phyloP scores from a whole-genome alignment of 176 grass and related monocot species.

The Triticum urartu region DNA sequence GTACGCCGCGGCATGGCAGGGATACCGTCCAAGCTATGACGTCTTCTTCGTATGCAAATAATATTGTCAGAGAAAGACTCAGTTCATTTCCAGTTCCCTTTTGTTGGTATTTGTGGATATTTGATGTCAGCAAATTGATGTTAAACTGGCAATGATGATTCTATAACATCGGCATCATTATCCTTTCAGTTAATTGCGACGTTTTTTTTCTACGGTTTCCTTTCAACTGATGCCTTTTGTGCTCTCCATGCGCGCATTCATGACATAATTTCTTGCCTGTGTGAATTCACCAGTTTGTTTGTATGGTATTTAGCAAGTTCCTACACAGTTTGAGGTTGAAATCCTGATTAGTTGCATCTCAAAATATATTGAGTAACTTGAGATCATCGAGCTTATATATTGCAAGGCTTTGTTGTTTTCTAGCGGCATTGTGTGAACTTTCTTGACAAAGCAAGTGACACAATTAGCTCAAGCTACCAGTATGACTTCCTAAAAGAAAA shows the following conservation, averaged over 20 bases:
- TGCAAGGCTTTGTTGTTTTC: neutral
- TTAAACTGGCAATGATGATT: conserved; percentile 10
- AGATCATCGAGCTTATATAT: neutral
- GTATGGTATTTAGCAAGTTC: too few relatives aligned
- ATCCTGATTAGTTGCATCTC: neutral
- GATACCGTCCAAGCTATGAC: neutral
- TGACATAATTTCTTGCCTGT: neutral
- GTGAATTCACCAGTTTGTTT: neutral
- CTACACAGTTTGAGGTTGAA: neutral
- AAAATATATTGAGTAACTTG: neutral
- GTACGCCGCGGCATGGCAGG: conserved; percentile 18
- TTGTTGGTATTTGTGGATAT: conserved; percentile 27
- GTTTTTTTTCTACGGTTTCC: neutral
- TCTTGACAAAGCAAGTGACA: neutral
- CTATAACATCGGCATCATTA: conserved; percentile 1
- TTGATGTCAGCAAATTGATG: conserved; percentile 31
- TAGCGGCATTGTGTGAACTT: neutral
- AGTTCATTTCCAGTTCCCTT: conserved; percentile 5
- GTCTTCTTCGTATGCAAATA: conserved; percentile 38
- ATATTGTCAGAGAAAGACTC: conserved; percentile 24
- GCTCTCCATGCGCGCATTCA: neutral
- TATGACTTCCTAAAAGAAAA: neutral
- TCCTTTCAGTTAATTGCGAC: neutral
- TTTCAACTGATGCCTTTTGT: neutral
- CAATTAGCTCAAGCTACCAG: neutral